Percentiles rank a stretch among this genome's conserved stretches.
Conservation (phyloP, 495 filamentous ascomycete species). For the Podospora australis region DNA sequence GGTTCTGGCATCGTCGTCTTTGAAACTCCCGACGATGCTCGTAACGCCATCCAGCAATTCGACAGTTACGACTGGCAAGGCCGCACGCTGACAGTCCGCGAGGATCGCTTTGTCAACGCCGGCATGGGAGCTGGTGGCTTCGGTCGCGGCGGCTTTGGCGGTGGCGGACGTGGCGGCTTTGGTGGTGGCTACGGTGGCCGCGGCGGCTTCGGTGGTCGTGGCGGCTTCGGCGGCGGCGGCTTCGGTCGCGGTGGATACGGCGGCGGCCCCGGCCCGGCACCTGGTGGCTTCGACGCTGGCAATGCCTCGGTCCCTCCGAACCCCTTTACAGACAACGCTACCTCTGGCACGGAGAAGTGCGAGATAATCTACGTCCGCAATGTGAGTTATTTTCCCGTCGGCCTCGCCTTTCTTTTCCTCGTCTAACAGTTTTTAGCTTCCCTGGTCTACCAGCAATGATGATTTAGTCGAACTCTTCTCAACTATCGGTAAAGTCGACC, state of each 20-base stretch:
- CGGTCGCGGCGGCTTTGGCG: conserved; percentile 39
- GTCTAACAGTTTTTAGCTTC: conserved; percentile 55
- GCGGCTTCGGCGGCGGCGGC: conserved; percentile 31
- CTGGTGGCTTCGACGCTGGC: conserved; percentile 36
- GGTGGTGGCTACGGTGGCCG: conserved; percentile 53
- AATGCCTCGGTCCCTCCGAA: conserved; percentile 66
- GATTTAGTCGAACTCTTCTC: conserved; percentile 93
- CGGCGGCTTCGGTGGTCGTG: conserved; percentile 31
- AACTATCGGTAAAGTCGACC: conserved; percentile 95
- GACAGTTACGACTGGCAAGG: conserved; percentile 99
- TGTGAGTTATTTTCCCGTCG: conserved; percentile 51
- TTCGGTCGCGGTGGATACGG: conserved; percentile 44
- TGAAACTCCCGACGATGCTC: conserved; percentile 87
- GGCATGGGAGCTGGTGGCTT: conserved; percentile 52
- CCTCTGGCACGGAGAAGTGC: conserved; percentile 76
- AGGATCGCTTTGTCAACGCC: conserved; percentile 83
- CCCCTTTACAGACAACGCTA: conserved; percentile 91
- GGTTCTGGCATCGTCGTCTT: conserved; percentile 96
- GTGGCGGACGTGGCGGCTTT: conserved; percentile 47
- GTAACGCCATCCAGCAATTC: conserved; percentile 92
- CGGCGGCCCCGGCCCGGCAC: conserved; percentile 36
- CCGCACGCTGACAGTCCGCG: conserved; percentile 84
- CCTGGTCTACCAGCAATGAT: conserved; percentile 98
- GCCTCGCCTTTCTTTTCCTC: not conserved
- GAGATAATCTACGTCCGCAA: conserved; percentile 92